Evolutionary conservation across 2,329 filamentous ascomycete species (phyloP).

Genomic region (Nemania diffusa): DNA sequence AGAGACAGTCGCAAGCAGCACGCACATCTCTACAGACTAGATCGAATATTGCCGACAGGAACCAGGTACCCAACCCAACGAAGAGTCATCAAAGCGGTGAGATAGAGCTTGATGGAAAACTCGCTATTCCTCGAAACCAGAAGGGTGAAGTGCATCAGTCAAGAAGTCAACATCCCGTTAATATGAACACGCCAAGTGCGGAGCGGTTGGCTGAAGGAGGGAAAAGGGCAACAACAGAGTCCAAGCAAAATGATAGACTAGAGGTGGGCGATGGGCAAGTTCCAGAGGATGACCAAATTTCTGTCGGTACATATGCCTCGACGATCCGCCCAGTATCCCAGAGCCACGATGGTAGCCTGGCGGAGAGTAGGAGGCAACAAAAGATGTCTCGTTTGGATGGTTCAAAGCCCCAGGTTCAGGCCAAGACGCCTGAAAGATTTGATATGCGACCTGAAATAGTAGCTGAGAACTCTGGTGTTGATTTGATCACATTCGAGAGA

Average conservation of each 20-base stretch:
- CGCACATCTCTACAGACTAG: conserved; percentile 30
- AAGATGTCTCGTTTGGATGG: not conserved
- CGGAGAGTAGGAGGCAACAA: conserved; percentile 34
- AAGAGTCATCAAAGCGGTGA: conserved; percentile 16
- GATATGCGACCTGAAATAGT: conserved; percentile 14
- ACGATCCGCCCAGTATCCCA: conserved; percentile 43
- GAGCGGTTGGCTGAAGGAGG: conserved; percentile 20
- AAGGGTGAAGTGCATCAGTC: conserved; percentile 33
- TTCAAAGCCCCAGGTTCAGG: not conserved
- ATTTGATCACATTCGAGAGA: conserved; percentile 36
- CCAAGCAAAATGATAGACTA: conserved; percentile 13
- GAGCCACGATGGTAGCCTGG: conserved; percentile 30
- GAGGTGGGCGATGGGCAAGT: conserved; percentile 21
- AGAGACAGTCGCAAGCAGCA: conserved; percentile 39
- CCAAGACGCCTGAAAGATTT: conserved; percentile 24
- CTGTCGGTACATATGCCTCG: conserved; percentile 42
- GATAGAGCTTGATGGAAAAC: conserved; percentile 26
- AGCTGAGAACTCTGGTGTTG: conserved; percentile 26
- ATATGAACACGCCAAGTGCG: not conserved
- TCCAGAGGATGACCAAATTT: conserved; percentile 41
- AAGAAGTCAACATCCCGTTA: not conserved
- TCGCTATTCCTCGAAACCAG: conserved; percentile 12
- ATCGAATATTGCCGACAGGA: conserved; percentile 14
- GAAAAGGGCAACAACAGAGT: not conserved
- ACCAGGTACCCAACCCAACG: conserved; percentile 4